Base-by-base conservation (phyloP, 2,329 filamentous ascomycete species). In the Fusarium pseudoanthophilum region DNA sequence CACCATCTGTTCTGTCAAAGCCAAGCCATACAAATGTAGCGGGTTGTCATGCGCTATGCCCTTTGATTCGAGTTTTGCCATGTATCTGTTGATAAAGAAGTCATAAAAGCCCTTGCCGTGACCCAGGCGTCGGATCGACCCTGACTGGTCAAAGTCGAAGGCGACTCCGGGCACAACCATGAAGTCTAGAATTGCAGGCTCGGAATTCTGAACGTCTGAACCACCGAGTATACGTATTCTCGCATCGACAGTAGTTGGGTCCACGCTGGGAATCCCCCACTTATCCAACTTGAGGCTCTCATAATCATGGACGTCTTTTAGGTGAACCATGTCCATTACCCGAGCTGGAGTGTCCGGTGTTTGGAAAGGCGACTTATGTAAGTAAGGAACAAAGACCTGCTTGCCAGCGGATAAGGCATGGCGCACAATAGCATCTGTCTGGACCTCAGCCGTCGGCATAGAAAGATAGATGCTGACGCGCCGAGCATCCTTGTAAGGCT, bases 31-130 rank as follows among this genome's bases (percentile, higher is more conserved):
- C 74, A 92, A 83, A 72, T 87, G 83, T 79, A 89, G 81, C 78
- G 84, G 80, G 62, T 80, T 79, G 58, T 80, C 77, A 37, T 80
- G 75, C 46, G 78, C 78, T 42, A 79, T 79, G 46, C 80, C 78
- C 62, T 80, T 79, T 53, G 82, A 73, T 52, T 80, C 80, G 34
- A 78, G 68, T 81, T 82, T 87, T 81, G 87, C 80, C 59, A 84
- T 81, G 78, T 95, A 97, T 75, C 92, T 90, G 78, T 92, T 90
- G 79, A 99, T 84, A 82, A 97, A 99, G 82, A 91, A 93, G 84
- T 99, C 96, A 86, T 99, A 99, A 84, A 97, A 99, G 37, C 96
- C 96, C 82, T 94, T 97, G 64, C 96, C 96, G 82, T 99, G 96
- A 45, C 96, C 96, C 26, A 98, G 87, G 76, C 96, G 89, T 75